Evolutionary conservation across 106 monocot genomes (phyloP).

Genomic region (Allium fistulosum): DNA sequence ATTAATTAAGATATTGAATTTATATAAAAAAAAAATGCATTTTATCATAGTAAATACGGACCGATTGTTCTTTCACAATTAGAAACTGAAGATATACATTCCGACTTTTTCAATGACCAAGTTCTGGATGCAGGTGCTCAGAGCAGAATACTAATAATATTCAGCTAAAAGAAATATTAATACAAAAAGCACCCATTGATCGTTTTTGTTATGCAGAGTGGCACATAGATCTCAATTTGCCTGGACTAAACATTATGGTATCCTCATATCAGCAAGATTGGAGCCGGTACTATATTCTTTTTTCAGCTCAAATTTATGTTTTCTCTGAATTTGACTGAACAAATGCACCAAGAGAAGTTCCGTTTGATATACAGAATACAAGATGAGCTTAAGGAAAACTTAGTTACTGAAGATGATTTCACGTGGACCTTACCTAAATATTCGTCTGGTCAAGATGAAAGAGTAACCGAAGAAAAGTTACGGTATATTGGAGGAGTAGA

Average conservation of each 20-base stretch:
- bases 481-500: conserved; percentile 80
- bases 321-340: background rate
- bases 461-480: conserved; percentile 5
- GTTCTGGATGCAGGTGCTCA: background rate
- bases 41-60: no score
- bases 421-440: conserved; percentile 29
- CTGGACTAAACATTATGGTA: background rate
- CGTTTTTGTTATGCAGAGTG: background rate
- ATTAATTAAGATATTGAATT: no score
- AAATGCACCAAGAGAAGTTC: background rate
- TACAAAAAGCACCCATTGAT: background rate
- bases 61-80: no score
- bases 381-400: conserved; percentile 46
- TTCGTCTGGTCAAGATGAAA: conserved; percentile 3
- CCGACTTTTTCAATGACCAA: background rate
- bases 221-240: no score
- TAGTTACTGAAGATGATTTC: conserved; percentile 68
- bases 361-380: conserved; percentile 22
- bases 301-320: background rate
- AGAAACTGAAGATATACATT: background rate
- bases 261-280: conserved; percentile 5
- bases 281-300: background rate
- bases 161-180: background rate
- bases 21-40: no score
- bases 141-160: background rate